phyloP scores from a whole-genome alignment of 129 eudicot genomes.

The Flaveria linearis region DNA sequence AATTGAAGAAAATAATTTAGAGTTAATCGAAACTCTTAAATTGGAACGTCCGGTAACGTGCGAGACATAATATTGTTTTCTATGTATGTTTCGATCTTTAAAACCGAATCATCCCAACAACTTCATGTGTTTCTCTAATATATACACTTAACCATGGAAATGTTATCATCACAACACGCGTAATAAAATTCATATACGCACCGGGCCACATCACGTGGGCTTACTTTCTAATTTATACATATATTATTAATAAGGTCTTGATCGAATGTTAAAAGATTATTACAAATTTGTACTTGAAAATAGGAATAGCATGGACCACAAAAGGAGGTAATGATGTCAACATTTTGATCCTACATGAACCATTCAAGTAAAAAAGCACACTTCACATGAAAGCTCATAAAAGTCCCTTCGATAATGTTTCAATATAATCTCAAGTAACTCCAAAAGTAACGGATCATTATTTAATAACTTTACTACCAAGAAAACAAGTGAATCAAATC shows the following conservation, averaged over 20 bases:
- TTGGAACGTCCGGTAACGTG: too few relatives aligned
- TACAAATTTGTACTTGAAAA: conserved; percentile 8
- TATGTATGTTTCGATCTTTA: too few relatives aligned
- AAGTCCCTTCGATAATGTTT: conserved; percentile 33
- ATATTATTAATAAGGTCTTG: background rate
- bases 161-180: too few relatives aligned
- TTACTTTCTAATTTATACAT: too few relatives aligned
- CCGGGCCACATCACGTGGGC: too few relatives aligned
- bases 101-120: too few relatives aligned
- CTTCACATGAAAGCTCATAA: conserved; percentile 41
- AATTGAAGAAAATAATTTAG: too few relatives aligned
- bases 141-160: too few relatives aligned
- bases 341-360: conserved; percentile 30
- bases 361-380: conserved; percentile 33
- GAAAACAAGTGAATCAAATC: conserved; percentile 10
- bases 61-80: too few relatives aligned
- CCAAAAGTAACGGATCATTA: conserved; percentile 32
- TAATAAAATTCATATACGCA: too few relatives aligned
- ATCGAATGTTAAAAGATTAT: background rate
- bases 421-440: conserved; percentile 16
- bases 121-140: too few relatives aligned
- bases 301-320: conserved; percentile 11
- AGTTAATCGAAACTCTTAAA: too few relatives aligned
- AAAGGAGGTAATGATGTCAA: conserved; percentile 33
- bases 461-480: conserved; percentile 21